Evolutionary conservation across 805 yeast genomes (phyloP).

Genomic region (Starmera quercuum): DNA sequence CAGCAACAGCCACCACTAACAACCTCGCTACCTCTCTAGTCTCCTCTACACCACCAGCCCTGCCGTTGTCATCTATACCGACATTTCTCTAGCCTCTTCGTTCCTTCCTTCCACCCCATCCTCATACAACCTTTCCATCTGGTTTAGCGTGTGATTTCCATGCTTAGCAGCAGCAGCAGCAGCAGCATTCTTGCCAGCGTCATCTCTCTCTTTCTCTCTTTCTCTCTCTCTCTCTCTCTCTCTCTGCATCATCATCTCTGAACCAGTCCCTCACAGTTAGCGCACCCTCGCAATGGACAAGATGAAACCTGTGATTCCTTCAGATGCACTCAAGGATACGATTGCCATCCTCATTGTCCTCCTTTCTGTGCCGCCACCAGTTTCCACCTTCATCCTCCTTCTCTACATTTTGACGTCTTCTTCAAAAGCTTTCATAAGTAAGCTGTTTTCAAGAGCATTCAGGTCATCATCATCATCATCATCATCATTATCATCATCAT

Average conservation of each 20-base stretch:
- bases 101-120: too few relatives aligned
- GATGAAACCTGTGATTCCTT: constrained; percentile 12
- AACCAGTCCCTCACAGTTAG: not conserved
- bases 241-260: not conserved
- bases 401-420: constrained; percentile 14
- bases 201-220: too few relatives aligned
- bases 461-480: constrained; percentile 1
- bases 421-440: constrained; percentile 8
- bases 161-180: too few relatives aligned
- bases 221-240: too few relatives aligned
- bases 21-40: too few relatives aligned
- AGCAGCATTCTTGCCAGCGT: too few relatives aligned
- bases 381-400: constrained; percentile 10
- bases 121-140: too few relatives aligned
- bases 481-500: not conserved
- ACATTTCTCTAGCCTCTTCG: too few relatives aligned
- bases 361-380: constrained; percentile 15
- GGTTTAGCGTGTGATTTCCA: too few relatives aligned
- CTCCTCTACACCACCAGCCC: too few relatives aligned
- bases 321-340: constrained; percentile 15
- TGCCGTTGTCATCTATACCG: too few relatives aligned
- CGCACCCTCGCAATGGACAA: not conserved
- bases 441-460: constrained; percentile 7
- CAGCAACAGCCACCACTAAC: too few relatives aligned
- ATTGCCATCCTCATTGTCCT: constrained; percentile 16